Evolutionary conservation across 306 rosid species (phyloP), one percentile per base, ranked within the genome.

Genomic region (Prunus kanzakura): DNA sequence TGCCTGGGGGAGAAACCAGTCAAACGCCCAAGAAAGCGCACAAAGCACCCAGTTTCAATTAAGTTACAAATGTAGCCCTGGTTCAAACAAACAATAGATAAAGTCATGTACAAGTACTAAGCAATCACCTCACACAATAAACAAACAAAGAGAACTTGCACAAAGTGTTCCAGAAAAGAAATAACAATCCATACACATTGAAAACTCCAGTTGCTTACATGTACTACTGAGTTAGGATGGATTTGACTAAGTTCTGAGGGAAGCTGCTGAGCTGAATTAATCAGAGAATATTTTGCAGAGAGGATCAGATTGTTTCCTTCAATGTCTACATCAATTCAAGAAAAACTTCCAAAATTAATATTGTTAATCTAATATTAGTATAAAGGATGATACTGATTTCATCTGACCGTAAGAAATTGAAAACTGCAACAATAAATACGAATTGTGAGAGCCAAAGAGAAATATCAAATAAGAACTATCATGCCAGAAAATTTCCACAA

Each of bases 11-110:
- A 89, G 78, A 95, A 92, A 74, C 96, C 99, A 20, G 99, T 95
- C 82, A 95, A 81, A 14, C 83, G 97, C 60, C 97, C 99, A 58
- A 95, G 93, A 82, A 89, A 95, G 75, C 97, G 96, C 76, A 95
- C 97, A 89, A 95, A 95, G 81, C 97, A 95, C 55, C 99, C 99
- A 51, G 86, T 79, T 81, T 89, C 97, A 83, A 90, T 95, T 77
- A 92, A 13, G 86, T 95, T 95, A 78, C 93, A 92, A 67, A 95
- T 76, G 72, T 89, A 95, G 69, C 99, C 99, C 98, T 94, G 89
- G 62, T 77, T 71, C 73, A 58, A 22, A 77, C 68, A 74, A 58
- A 81, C 23, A 15, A 63, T 65, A 76, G 47, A 81, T 22, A 15
- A 69, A 71, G 41, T 69, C 71, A 79, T n/a, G 65, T 66, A 73